Base-by-base conservation (phyloP, 352 stramenopile species). In the Phytophthora sp. region DNA sequence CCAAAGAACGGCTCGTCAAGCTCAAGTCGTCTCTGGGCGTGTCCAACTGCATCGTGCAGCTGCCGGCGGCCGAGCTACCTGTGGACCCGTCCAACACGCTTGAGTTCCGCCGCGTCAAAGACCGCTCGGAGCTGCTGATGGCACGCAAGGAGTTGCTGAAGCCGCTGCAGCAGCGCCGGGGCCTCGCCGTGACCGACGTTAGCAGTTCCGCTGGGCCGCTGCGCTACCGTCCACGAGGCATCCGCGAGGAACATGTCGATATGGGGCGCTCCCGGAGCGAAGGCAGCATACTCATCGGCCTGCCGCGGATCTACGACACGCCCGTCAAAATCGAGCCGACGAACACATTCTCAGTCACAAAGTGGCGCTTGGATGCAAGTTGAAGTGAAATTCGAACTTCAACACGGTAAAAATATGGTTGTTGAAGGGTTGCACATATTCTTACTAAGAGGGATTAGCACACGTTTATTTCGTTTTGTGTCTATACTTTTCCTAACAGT, bases 11-110 rank as follows among this genome's bases (percentile, higher is more conserved):
- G 12, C 59, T 91, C 36, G 54, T 88, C 18, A 77, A 69, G 35
- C 76, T 91, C 20, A 91, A 78, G 50, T 91, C 82, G 29, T 89
- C 80, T 30, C 62, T 71, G 24, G 77, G 80, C 8, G 78, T 91
- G 20, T 75, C 78, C 3, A 64, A 59, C 15, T 91, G 82, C 59
- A 81, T 91, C 42, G 71, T 63, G 31, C 80, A 89, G 59, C 49
- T 76, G n/a, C 66, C 69, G 0, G 3, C 49, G 0, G 61, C 67
- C 0, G 66, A 77, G 27, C 47, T 80, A 9, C 51, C 63, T 1
- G 55, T 63, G 15, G 74, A 87, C 52, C 76, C 78, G 35, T 54
- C 67, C 18, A 71, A 77, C 13, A 21, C 39, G 9, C 72, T 73
- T 29, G 77, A 87, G 54, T 89, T 86, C 38, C 73, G 80, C 0